phyloP scores from a whole-genome alignment of 108 stramenopile genomes.

The Hondaea fermentalgiana region DNA sequence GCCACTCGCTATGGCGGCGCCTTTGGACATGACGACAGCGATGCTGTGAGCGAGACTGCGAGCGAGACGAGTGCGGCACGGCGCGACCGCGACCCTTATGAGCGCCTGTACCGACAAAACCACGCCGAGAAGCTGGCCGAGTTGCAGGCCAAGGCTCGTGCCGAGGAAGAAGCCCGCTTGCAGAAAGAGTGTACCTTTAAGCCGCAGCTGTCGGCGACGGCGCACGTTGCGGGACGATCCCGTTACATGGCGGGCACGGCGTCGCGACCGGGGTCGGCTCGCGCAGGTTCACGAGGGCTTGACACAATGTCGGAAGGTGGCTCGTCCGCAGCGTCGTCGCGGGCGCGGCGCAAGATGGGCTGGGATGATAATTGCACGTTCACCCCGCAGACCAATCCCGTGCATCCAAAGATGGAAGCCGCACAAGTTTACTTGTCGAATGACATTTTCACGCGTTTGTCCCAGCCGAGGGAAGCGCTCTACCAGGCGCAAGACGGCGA shows the following conservation, averaged over 20 bases:
- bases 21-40: not conserved
- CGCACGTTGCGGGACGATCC: conserved; percentile 10
- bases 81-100: not conserved
- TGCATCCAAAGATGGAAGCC: conserved; percentile 30
- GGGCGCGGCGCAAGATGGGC: not conserved
- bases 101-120: not conserved
- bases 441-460: conserved; percentile 32
- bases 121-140: conserved; percentile 18
- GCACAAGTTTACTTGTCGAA: conserved; percentile 35
- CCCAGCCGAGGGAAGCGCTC: conserved; percentile 26
- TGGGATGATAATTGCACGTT: conserved; percentile 46
- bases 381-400: conserved; percentile 38
- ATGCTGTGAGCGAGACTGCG: not conserved
- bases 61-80: not conserved
- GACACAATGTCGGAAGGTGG: not conserved
- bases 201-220: conserved; percentile 19
- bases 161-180: conserved; percentile 22
- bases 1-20: not conserved
- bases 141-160: not conserved
- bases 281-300: not conserved
- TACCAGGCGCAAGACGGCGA: not conserved
- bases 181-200: conserved; percentile 43
- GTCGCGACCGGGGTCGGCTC: conserved; percentile 18
- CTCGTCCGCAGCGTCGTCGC: conserved; percentile 8
- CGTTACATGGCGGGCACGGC: conserved; percentile 22